A percentile compares a stretch with the other conserved stretches of the same genome.
phyloP scores from a whole-genome alignment of 2,329 filamentous ascomycete species.

The Pseudopyricularia javanii region DNA sequence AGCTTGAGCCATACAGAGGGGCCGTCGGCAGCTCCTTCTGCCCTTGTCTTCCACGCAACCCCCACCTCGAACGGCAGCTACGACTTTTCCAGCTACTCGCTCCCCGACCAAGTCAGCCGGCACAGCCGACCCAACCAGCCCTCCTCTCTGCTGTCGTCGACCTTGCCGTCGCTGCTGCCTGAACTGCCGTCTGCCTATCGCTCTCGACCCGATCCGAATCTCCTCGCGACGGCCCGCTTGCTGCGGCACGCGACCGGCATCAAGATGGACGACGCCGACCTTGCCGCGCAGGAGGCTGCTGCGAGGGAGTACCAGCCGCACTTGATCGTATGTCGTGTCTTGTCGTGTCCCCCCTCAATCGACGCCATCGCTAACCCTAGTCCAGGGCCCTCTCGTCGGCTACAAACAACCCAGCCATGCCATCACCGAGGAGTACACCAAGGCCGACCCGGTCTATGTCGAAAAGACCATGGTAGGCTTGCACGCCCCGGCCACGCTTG shows the following conservation, averaged over 20 bases:
- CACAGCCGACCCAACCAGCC: conserved; percentile 4
- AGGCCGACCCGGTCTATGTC: conserved; percentile 73
- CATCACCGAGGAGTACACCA: conserved; percentile 77
- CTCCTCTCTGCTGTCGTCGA: not conserved
- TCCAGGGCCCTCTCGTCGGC: conserved; percentile 72
- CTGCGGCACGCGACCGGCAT: conserved; percentile 1
- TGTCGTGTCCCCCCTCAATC: not conserved
- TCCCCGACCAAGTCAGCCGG: conserved; percentile 1
- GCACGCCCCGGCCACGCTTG: not conserved
- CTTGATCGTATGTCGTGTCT: conserved; percentile 31
- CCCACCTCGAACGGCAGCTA: not conserved
- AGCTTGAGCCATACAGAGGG: not conserved
- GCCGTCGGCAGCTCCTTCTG: not conserved
- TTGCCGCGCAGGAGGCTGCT: conserved; percentile 47
- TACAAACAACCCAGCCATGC: conserved; percentile 62
- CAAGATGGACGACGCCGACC: conserved; percentile 29
- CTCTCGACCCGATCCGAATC: not conserved
- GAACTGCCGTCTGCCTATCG: not conserved
- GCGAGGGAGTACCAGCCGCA: conserved; percentile 46
- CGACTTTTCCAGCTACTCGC: not conserved
- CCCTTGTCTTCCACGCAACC: not conserved
- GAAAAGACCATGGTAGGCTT: conserved; percentile 67
- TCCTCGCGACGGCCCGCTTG: not conserved
- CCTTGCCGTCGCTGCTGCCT: no score
- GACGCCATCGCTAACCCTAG: not conserved